Evolutionary conservation across 768 basidiomycete genomes (phyloP).

Genomic region (Leccinum variicolor): DNA sequence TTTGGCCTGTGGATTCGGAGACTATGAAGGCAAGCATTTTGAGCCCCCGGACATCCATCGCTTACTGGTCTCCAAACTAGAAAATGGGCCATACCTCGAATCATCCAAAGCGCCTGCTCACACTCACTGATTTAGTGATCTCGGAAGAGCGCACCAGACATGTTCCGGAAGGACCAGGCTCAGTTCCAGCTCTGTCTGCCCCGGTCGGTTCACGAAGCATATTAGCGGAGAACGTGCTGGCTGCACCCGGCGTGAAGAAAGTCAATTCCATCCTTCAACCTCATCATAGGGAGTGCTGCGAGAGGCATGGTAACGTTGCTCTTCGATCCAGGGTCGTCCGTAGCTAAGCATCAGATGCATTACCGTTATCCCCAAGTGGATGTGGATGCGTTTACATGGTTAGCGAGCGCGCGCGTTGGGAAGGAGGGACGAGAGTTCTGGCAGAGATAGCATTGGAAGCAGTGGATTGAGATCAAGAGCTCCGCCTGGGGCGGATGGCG

Average conservation of each 20-base stretch:
- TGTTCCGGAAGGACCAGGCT: conserved; percentile 40
- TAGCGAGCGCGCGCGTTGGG: conserved; percentile 70
- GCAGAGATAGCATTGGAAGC: conserved; percentile 48
- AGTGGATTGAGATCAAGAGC: conserved; percentile 41
- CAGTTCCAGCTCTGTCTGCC: conserved; percentile 53
- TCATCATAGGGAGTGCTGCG: conserved; percentile 31
- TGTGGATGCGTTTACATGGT: conserved; percentile 70
- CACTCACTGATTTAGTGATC: conserved; percentile 14
- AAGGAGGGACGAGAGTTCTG: conserved; percentile 52
- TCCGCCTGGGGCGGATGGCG: conserved; percentile 21
- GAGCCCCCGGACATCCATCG: not conserved
- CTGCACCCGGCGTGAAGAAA: conserved; percentile 20
- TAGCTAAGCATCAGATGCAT: conserved; percentile 22
- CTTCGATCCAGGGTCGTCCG: conserved; percentile 35
- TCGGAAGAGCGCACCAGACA: conserved; percentile 36
- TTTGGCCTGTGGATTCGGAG: conserved; percentile 82
- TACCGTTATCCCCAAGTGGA: conserved; percentile 41
- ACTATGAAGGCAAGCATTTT: conserved; percentile 54
- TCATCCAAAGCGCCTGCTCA: conserved; percentile 22
- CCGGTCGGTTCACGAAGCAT: conserved; percentile 66
- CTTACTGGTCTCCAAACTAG: conserved; percentile 29
- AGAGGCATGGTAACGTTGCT: conserved; percentile 28
- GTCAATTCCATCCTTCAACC: conserved; percentile 31
- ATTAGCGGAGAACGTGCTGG: conserved; percentile 68
- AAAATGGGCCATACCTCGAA: conserved; percentile 48